Percentiles rank a stretch among this genome's conserved stretches.
These are phyloP conservation scores for Nicotiana paniculata DNA, from an alignment of 257 asterid genomes.

Conservation along the genomic window DNA sequence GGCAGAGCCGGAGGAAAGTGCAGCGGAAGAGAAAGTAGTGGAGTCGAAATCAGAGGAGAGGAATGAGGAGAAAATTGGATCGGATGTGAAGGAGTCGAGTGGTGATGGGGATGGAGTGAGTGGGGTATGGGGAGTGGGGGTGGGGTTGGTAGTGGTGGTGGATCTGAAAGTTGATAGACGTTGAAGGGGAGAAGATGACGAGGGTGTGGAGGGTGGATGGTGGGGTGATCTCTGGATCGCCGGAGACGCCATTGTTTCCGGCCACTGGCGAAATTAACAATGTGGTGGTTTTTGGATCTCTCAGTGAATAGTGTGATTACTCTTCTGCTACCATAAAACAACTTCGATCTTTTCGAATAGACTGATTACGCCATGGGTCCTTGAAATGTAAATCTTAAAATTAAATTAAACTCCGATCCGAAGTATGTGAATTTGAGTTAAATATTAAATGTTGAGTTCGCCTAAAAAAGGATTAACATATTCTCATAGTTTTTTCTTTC, in stretches of 20 bases:
- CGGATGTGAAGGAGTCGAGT: slow-evolving; percentile 63
- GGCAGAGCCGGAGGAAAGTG: slow-evolving; percentile 93
- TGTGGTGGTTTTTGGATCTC: too few species aligned
- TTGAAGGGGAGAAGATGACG: slow-evolving; percentile 54
- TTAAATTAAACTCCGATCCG: too few species aligned
- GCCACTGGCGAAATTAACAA: not conserved
- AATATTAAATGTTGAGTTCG: too few species aligned
- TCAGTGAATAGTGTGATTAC: too few species aligned
- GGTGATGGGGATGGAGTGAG: slow-evolving; percentile 28
- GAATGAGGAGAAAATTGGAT: slow-evolving; percentile 79
- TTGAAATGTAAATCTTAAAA: too few species aligned
- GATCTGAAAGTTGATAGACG: slow-evolving; percentile 60
- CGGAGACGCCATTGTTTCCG: slow-evolving; percentile 48
- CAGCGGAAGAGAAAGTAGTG: slow-evolving; percentile 88
- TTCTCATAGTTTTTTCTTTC: too few species aligned
- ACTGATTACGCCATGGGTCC: too few species aligned
- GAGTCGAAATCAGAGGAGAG: slow-evolving; percentile 81
- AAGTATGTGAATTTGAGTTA: too few species aligned
- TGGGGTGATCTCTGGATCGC: slow-evolving; percentile 35
- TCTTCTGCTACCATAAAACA: too few species aligned
- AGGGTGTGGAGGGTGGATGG: not conserved
- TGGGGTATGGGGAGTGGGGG: slow-evolving; percentile 20
- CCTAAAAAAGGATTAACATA: too few species aligned
- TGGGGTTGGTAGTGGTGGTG: slow-evolving; percentile 14
- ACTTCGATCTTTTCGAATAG: too few species aligned